phyloP scores from a whole-genome alignment of 2,329 filamentous ascomycete species.

The Aspergillus eucalypticola region DNA sequence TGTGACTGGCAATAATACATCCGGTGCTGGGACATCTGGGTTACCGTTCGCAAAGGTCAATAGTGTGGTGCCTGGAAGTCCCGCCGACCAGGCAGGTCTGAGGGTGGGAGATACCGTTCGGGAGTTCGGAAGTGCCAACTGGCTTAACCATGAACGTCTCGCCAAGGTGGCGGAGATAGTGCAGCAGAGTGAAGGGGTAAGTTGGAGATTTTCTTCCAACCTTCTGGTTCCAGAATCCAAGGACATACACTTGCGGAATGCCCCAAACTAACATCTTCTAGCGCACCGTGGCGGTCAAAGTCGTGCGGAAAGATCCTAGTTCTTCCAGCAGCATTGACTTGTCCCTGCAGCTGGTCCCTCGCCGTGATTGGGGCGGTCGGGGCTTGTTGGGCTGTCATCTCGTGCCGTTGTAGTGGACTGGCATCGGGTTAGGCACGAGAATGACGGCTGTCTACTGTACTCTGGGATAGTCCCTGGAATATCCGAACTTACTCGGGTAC shows the following conservation, averaged over 20 bases:
- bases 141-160: constrained; percentile 81
- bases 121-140: constrained; percentile 81
- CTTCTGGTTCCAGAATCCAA: background rate
- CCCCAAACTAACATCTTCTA: constrained; percentile 37
- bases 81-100: constrained; percentile 79
- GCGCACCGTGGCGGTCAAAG: constrained; percentile 70
- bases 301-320: constrained; percentile 53
- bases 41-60: constrained; percentile 87
- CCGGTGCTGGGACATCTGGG: constrained; percentile 45
- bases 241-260: background rate
- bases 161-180: constrained; percentile 86
- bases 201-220: constrained; percentile 30
- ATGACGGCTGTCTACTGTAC: background rate
- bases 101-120: constrained; percentile 77
- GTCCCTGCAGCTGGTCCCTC: constrained; percentile 71
- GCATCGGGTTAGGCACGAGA: background rate
- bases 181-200: constrained; percentile 83
- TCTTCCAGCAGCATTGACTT: constrained; percentile 56
- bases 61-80: constrained; percentile 73
- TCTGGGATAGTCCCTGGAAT: background rate
- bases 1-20: constrained; percentile 25
- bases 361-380: constrained; percentile 83
- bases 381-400: constrained; percentile 90
- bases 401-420: constrained; percentile 65
- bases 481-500: background rate